phyloP scores from a whole-genome alignment of 2,329 filamentous ascomycete species.

The Alternaria alternata region DNA sequence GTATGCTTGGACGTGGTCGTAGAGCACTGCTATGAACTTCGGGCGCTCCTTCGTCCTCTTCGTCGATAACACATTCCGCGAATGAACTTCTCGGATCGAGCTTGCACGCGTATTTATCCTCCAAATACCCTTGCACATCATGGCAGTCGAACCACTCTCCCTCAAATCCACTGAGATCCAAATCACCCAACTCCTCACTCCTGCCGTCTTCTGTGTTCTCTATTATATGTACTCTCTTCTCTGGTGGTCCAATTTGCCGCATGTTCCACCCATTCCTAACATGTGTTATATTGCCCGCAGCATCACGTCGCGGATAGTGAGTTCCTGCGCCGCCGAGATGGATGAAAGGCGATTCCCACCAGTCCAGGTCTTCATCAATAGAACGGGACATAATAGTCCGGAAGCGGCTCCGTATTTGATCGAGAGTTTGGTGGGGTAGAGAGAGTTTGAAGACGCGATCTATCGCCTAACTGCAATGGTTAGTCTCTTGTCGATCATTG shows the following conservation, averaged over 20 bases:
- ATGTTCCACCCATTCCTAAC: constrained; percentile 43
- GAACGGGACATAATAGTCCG: constrained; percentile 50
- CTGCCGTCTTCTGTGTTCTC: constrained; percentile 26
- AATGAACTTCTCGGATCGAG: constrained; percentile 69
- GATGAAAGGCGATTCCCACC: constrained; percentile 69
- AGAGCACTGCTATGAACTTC: not conserved
- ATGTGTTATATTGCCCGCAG: constrained; percentile 48
- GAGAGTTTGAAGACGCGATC: constrained; percentile 73
- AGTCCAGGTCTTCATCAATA: constrained; percentile 61
- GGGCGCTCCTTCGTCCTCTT: constrained; percentile 30
- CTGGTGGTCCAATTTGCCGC: constrained; percentile 44
- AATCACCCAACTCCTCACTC: constrained; percentile 37
- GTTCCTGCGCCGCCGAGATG: constrained; percentile 74
- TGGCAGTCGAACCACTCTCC: constrained; percentile 80
- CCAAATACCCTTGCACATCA: constrained; percentile 79
- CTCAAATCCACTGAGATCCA: constrained; percentile 69
- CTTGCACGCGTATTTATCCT: constrained; percentile 64
- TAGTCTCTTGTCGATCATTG: not conserved
- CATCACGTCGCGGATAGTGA: constrained; percentile 62
- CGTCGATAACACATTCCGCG: constrained; percentile 57
- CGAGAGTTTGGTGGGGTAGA: constrained; percentile 62
- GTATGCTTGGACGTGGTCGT: not conserved
- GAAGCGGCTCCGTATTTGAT: constrained; percentile 53
- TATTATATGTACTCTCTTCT: constrained; percentile 35
- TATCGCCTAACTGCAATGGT: constrained; percentile 23